A percentile compares a stretch with the other conserved stretches of the same genome.
phyloP scores from a whole-genome alignment of 148 eudicot species.

The Pouteria glomerata region DNA sequence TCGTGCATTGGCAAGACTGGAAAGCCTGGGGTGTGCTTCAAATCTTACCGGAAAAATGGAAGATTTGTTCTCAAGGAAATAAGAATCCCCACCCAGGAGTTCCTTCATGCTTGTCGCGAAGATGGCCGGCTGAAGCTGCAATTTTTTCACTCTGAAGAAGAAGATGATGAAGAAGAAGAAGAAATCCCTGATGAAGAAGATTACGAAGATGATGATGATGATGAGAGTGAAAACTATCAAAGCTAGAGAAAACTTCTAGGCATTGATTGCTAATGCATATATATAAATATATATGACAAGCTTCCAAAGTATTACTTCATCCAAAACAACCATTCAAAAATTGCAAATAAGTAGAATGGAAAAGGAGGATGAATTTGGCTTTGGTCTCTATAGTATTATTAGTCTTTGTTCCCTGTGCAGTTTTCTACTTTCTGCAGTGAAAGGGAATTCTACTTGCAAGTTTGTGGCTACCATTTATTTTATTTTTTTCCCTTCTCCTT shows the following conservation, averaged over 20 bases:
- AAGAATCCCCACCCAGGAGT: conserved; percentile 54
- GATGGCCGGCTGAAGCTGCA: conserved; percentile 69
- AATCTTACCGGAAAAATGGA: conserved; percentile 64
- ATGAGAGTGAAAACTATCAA: neutral
- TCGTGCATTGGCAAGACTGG: conserved; percentile 67
- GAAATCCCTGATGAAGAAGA: conserved; percentile 22
- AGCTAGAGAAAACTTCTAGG: too few species aligned
- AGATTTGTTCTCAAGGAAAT: conserved; percentile 70
- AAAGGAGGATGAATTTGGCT: neutral
- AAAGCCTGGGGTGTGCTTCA: conserved; percentile 57
- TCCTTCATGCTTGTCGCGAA: conserved; percentile 58
- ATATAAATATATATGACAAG: too few species aligned
- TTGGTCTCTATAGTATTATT: neutral
- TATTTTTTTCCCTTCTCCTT: too few species aligned
- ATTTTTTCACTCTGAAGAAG: conserved; percentile 45
- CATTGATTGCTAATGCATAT: too few species aligned
- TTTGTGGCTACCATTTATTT: neutral
- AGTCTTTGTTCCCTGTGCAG: neutral
- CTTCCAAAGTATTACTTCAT: too few species aligned
- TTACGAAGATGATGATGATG: conserved; percentile 23
- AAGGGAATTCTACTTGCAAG: neutral
- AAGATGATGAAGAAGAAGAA: conserved; percentile 23
- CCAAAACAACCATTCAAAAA: neutral
- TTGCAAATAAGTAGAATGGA: neutral
- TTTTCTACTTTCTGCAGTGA: neutral